Percentiles rank a stretch among this genome's conserved stretches.
Conservation (phyloP, 148 eudicot genomes). For the Salicornia ramosissima region DNA sequence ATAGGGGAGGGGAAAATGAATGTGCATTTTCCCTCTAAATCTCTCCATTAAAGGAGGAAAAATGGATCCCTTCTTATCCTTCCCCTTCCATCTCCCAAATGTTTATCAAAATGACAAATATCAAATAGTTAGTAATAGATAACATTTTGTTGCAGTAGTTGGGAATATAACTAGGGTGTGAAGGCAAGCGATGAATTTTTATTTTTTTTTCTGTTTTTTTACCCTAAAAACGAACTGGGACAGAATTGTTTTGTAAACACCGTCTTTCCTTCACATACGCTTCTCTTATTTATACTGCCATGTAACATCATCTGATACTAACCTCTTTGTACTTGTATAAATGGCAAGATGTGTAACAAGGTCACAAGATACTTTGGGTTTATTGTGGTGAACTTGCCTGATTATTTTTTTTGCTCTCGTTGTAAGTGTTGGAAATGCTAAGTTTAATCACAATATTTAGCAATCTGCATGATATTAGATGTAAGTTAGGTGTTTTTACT, state of each 20-base stretch:
- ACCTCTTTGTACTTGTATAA: background rate
- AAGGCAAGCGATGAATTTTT: background rate
- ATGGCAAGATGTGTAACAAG: too few species aligned
- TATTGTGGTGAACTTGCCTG: background rate
- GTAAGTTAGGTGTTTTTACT: background rate
- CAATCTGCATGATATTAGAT: background rate
- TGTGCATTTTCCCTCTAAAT: too few species aligned
- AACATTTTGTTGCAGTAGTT: background rate
- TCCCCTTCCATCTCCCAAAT: too few species aligned
- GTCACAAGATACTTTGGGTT: background rate
- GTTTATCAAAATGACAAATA: too few species aligned
- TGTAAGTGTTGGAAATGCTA: background rate
- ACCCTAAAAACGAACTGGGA: background rate
- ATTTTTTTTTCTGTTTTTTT: background rate
- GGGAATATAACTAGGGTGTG: background rate
- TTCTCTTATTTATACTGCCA: background rate
- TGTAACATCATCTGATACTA: background rate
- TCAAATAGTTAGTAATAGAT: background rate
- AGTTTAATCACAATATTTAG: background rate
- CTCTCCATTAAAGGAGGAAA: too few species aligned
- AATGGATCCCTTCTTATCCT: too few species aligned
- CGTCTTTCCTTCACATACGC: background rate
- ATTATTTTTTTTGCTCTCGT: background rate
- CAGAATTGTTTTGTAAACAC: too few species aligned
- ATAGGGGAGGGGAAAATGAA: too few species aligned